These are phyloP conservation scores for Saccharomyces eubayanus DNA, from an alignment of 805 yeast genomes.

Conservation along the genomic window DNA sequence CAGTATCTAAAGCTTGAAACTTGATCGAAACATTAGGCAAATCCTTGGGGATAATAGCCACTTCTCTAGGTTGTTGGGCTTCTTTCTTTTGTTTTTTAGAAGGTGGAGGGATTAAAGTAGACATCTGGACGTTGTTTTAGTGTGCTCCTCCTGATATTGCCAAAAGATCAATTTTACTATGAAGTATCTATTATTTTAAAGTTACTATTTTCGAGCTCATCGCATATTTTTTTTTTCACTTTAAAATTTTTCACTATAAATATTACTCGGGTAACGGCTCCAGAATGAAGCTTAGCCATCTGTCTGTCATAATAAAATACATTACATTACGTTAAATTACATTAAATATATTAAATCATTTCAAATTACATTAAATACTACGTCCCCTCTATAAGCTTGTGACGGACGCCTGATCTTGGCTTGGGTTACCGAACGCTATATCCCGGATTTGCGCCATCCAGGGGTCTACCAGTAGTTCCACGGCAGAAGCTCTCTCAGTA, in stretches of 20 bases:
- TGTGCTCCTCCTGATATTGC: neutral
- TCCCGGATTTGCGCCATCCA: conserved; percentile 74
- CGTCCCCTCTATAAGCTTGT: neutral
- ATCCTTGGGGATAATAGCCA: conserved; percentile 63
- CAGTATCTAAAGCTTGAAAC: conserved; percentile 90
- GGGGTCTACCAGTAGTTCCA: conserved; percentile 77
- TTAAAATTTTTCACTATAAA: neutral
- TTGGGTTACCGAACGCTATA: conserved; percentile 51
- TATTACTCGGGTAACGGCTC: neutral
- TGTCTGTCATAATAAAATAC: neutral
- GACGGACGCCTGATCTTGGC: conserved; percentile 2
- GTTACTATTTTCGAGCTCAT: neutral
- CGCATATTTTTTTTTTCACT: neutral
- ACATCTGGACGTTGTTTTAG: conserved; percentile 42
- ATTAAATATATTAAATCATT: neutral
- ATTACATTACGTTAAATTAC: neutral
- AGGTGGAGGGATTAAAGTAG: conserved; percentile 89
- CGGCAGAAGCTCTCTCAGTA: conserved; percentile 68
- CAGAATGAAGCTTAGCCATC: neutral
- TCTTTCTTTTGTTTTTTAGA: conserved; percentile 78
- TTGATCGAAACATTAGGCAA: conserved; percentile 80
- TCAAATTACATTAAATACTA: too few relatives aligned
- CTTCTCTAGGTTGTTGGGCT: conserved; percentile 75
- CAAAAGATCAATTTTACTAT: neutral
- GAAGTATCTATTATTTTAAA: neutral